Percentiles rank a stretch among this genome's conserved stretches.
phyloP scores from a whole-genome alignment of 2,329 filamentous ascomycete genomes.

The Diaporthe helianthi region DNA sequence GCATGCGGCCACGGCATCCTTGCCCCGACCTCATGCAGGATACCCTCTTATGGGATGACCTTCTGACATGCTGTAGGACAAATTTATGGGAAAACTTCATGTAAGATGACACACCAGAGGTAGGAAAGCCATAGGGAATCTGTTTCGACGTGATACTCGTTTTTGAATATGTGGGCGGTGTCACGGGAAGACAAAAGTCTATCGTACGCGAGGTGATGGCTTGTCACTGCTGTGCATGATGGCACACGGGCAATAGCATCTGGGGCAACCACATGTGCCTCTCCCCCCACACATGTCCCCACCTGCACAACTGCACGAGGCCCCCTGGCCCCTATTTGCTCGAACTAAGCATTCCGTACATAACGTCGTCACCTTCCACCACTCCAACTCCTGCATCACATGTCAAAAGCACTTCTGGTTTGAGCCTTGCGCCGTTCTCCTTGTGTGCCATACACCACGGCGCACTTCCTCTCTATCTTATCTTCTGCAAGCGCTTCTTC shows the following conservation, averaged over 20 bases:
- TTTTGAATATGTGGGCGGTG: no score
- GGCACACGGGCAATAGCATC: neutral
- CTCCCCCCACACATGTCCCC: constrained; percentile 14
- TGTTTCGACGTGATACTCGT: no score
- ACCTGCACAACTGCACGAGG: neutral
- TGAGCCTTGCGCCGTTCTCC: constrained; percentile 1
- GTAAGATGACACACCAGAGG: neutral
- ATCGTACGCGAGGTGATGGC: no score
- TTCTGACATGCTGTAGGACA: no score
- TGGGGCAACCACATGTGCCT: neutral
- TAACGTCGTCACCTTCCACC: constrained; percentile 4
- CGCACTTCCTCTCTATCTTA: neutral
- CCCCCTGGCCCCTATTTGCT: constrained; percentile 24
- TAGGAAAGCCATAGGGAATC: no score
- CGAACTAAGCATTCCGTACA: neutral
- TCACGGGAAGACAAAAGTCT: no score
- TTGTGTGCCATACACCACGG: neutral
- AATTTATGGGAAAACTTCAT: no score
- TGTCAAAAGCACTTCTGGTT: constrained; percentile 9
- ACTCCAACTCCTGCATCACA: constrained; percentile 2
- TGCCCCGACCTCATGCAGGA: no score
- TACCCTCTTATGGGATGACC: no score
- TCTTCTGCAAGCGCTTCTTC: neutral
- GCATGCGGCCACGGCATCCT: no score
- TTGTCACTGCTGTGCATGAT: neutral